Evolutionary conservation across 768 basidiomycete genomes (phyloP), one percentile per base, ranked within the genome.

Genomic region (Coprinellus micaceus): DNA sequence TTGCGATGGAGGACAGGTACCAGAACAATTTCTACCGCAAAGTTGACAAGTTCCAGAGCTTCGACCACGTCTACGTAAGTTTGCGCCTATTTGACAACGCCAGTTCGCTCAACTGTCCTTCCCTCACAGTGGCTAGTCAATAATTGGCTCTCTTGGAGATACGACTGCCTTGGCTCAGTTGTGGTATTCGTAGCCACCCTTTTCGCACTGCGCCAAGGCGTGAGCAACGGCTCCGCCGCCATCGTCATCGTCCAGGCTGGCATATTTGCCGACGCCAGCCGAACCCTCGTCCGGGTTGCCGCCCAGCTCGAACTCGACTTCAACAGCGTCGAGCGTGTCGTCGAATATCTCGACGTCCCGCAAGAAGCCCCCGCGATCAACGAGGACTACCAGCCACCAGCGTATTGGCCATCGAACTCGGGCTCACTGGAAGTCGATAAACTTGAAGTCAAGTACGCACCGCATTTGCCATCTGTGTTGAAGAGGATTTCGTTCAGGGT

Each of bases 241-340:
- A 75, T 90, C 36, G 86, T 88, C 19, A 91, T 90, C 53, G 78
- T 85, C 19, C 81, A 88, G 70, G 78, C 89, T 17, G 84, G 82
- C 1, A 76, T 82, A 24, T 89, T 88, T 63, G 86, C 87, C 1
- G 82, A 85, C 57, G 86, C 86, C 12, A 86, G 81, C 44, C 72
- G 86, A 41, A 80, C 83, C 53, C 79, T 88, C 12, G 83, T 88
- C 22, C 81, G 83, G 60, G 85, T 88, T 9, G 79, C 81, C 46
- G 87, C 86, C 2, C 85, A 87, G 60, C 67, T 88, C 1, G 88
- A 88, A 64, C 77, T 88, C 12, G 85, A 88, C 61, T 88, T 88
- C 68, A 88, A 87, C 63, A 83, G 85, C 37, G 82, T 89, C 1
- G 88, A 90, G 63, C 82, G 88, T 56, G 83, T 89, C 22, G 77